Conservation (phyloP, 805 yeast genomes). For the Peterozyma xylosa region DNA sequence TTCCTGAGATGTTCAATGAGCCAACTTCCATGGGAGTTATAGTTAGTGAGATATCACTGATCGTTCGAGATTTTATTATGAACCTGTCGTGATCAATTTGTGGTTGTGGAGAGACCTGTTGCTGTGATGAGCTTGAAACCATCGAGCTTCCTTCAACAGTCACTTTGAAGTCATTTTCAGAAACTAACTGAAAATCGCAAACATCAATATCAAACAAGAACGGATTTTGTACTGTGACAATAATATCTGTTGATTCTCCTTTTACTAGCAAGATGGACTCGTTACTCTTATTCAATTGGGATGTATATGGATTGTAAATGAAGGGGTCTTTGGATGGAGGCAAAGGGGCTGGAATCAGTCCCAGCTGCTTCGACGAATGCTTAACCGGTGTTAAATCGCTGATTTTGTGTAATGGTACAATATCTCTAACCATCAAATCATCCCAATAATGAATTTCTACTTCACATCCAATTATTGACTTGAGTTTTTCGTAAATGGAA, state of each 20-base stretch:
- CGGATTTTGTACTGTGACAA: conserved; percentile 66
- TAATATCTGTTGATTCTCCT: conserved; percentile 56
- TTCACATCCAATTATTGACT: conserved; percentile 15
- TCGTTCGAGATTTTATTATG: conserved; percentile 29
- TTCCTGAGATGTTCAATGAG: conserved; percentile 38
- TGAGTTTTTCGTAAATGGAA: conserved; percentile 20
- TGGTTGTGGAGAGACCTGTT: conserved; percentile 10
- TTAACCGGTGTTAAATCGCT: conserved; percentile 15
- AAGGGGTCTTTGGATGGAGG: neutral
- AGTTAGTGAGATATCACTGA: conserved; percentile 30
- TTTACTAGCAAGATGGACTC: conserved; percentile 34
- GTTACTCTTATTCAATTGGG: conserved; percentile 10
- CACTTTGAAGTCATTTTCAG: conserved; percentile 15
- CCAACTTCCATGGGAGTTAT: conserved; percentile 47
- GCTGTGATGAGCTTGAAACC: neutral
- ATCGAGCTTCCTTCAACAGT: conserved; percentile 10
- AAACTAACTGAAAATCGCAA: conserved; percentile 7
- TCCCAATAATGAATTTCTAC: conserved; percentile 60
- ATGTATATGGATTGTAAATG: conserved; percentile 43
- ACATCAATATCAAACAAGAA: conserved; percentile 67
- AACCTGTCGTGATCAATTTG: conserved; percentile 14
- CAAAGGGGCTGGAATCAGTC: neutral
- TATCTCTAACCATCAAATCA: conserved; percentile 49
- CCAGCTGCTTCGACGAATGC: neutral
- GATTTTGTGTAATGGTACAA: conserved; percentile 26